Base-by-base conservation (phyloP, 371 early-diverging fungal genomes). In the Syncephalastrum racemosum region DNA sequence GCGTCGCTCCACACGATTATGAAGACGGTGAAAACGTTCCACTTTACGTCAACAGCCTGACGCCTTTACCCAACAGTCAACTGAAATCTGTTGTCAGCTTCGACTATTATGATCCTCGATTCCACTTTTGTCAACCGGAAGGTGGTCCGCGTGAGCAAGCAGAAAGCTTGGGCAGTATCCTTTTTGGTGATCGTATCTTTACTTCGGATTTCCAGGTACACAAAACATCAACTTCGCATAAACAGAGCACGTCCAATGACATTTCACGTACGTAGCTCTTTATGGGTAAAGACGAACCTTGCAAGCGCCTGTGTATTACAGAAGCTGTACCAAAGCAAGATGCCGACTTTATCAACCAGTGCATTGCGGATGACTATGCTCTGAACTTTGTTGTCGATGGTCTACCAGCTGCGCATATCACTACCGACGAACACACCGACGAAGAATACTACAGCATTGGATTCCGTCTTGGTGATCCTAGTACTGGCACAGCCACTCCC, bases 121-220 rank as follows among this genome's bases (percentile, higher is more conserved):
- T 96, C 71, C 90, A 87, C 59, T 93, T 95, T 67, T 94, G 93
- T 67, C 66, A 57, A 46, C 94, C 95, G 8, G 59, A 76, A 22
- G 79, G 71, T 12, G 85, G 80, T 2, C 80, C 84, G 20, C 68
- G 82, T 64, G 67, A 83, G 10, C 86, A 86, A 56, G 66, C 85
- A 7, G 97, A 94, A 73, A 84, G 83, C 8, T 80, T 97, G 48
- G 97, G 97, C 31, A 82, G 84, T 54, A 90, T 95, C 53, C 71
- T 97, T 46, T 93, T 93, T 83, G 97, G 97, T 7, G 96, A 97
- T 61, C 85, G 97, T 43, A 89, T 96, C 59, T 92, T 82, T 62
- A 85, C 73, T 49, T 92, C 95, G 2, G 80, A 83, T 6, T 93
- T 90, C 66, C 68, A 90, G 76, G 88, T 90, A 83, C 41, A 49